Percentiles rank a stretch among this genome's conserved stretches.
Conservation (phyloP, 306 rosid species). For the Quercus wislizeni region DNA sequence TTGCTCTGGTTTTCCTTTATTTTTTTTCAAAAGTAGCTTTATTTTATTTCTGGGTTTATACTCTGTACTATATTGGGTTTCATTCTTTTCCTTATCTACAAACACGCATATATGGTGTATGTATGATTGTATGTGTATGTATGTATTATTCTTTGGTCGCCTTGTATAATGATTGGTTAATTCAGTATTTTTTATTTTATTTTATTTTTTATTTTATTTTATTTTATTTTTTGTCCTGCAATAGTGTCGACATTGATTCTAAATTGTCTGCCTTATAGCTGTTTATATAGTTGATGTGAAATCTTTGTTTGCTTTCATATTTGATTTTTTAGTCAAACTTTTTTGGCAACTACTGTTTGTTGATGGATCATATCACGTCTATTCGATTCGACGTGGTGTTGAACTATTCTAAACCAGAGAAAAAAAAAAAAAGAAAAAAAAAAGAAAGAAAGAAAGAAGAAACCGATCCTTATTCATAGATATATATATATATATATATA, state of each 20-base stretch:
- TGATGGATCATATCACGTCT: slow-evolving; percentile 10
- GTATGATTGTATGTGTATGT: background rate
- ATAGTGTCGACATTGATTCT: slow-evolving; percentile 33
- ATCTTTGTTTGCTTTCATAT: slow-evolving; percentile 41
- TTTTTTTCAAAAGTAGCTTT: background rate
- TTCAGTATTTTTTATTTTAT: slow-evolving; percentile 22
- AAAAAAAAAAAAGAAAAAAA: background rate
- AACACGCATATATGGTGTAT: background rate
- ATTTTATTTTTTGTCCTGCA: slow-evolving; percentile 37
- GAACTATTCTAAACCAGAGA: slow-evolving; percentile 29
- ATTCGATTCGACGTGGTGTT: slow-evolving; percentile 38
- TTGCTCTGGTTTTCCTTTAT: background rate
- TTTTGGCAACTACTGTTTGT: background rate
- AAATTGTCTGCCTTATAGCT: slow-evolving; percentile 36
- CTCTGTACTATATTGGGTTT: background rate
- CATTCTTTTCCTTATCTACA: background rate
- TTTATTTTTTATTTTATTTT: too few species aligned
- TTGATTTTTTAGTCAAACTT: slow-evolving; percentile 42
- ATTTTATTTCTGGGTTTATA: background rate
- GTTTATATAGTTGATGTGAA: slow-evolving; percentile 67
- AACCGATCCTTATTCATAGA: background rate
- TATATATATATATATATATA: too few species aligned
- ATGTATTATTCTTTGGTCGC: slow-evolving; percentile 25
- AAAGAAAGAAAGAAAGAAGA: background rate
- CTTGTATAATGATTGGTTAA: slow-evolving; percentile 34